Base-by-base conservation (phyloP, 495 filamentous ascomycete genomes). In the Pyronema domesticum region DNA sequence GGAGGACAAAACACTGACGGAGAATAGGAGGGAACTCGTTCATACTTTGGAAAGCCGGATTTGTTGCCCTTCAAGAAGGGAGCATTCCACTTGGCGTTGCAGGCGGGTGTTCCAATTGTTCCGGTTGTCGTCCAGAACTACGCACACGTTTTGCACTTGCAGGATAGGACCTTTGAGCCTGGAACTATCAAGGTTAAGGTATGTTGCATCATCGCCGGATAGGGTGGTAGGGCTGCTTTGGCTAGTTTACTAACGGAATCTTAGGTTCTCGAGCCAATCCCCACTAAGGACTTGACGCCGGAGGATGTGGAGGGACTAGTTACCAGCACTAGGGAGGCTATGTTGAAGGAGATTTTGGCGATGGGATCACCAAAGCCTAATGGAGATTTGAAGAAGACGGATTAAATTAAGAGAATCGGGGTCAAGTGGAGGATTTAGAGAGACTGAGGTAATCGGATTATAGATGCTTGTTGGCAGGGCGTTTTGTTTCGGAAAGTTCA, bases 31-130 rank as follows among this genome's bases (percentile, higher is more conserved):
- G 91, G 91, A 11, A 99, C 91, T 6, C 75, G 91, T 48, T 89
- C 84, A 59, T 95, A 99, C 72, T 76, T 81, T 46, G 77, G 80
- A 59, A 79, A 85, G 46, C 82, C 91, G 6, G 79, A 74, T 49
- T 69, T 99, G 62, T 70, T 95, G 53, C 80, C 84, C 6, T 99
- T 96, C 72, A 98, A 99, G 72, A 96, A 96, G 72, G 91, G 91
- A 55, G 91, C 91, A 37, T 99, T 96, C 70, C 91, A 96, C 67
- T 72, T 98, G 9, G 91, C 91, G 17, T 79, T 99, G 6, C 83
- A 95, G 72, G 93, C 89, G 0, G 82, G 86, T 63, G 89, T 94
- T 30, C 87, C 86, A 15, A 85, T 96, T 63, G 81, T 99, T 37
- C 89, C 89, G 0, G 72, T 94, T 17, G 85, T 96, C 17, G 76